phyloP scores from a whole-genome alignment of 176 grass and related monocot genomes.

The Themeda triandra region DNA sequence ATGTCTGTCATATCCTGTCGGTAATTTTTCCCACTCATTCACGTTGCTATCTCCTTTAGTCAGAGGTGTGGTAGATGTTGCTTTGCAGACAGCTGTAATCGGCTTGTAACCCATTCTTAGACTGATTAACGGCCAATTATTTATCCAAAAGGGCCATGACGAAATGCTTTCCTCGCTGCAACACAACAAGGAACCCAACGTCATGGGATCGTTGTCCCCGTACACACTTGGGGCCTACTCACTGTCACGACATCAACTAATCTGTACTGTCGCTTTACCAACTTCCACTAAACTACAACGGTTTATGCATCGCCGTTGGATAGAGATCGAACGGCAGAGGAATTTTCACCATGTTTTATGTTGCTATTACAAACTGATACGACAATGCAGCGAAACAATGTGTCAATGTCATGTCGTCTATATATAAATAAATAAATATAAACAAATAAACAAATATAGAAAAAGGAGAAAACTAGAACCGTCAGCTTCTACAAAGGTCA shows the following conservation, averaged over 20 bases:
- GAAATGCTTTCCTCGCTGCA: not conserved
- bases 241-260: not conserved
- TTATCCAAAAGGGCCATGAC: not conserved
- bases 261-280: not conserved
- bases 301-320: not conserved
- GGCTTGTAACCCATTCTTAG: not conserved
- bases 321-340: not conserved
- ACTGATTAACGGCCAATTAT: not conserved
- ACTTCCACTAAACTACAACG: not conserved
- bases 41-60: constrained; percentile 6
- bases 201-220: not conserved
- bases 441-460: too few species aligned
- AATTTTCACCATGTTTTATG: not conserved
- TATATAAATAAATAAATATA: too few species aligned
- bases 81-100: not conserved
- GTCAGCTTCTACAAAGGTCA: not conserved
- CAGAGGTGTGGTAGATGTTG: not conserved
- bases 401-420: not conserved
- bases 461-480: not conserved
- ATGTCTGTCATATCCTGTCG: not conserved
- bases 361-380: not conserved
- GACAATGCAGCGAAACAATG: not conserved
- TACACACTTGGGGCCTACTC: not conserved
- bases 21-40: not conserved
- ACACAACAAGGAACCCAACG: not conserved